Evolutionary conservation across 1,284 basidiomycete species (phyloP).

Genomic region (Ustilago cynodontis): DNA sequence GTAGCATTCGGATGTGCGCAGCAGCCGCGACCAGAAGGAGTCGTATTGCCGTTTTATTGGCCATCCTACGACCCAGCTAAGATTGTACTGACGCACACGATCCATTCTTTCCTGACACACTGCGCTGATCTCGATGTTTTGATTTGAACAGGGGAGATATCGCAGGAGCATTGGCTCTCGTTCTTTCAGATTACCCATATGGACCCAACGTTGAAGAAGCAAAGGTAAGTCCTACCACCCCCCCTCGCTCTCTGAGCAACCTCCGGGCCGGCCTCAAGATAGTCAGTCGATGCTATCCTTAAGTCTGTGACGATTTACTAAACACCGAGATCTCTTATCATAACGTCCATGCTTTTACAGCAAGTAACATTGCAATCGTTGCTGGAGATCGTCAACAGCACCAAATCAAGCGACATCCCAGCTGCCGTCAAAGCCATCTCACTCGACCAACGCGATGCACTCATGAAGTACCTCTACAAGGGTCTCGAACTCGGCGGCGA

Average conservation of each 20-base stretch:
- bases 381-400: constrained; percentile 94
- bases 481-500: constrained; percentile 77
- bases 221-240: constrained; percentile 44
- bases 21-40: background rate
- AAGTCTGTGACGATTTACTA: no score
- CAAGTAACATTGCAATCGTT: constrained; percentile 81
- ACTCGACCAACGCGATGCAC: constrained; percentile 85
- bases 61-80: background rate
- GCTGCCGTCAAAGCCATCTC: constrained; percentile 80
- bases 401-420: constrained; percentile 89
- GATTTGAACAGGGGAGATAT: constrained; percentile 50
- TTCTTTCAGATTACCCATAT: constrained; percentile 62
- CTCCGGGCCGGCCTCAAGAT: background rate
- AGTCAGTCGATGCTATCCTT: no score
- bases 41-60: background rate
- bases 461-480: constrained; percentile 99
- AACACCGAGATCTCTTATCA: no score
- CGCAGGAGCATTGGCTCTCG: constrained; percentile 54
- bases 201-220: constrained; percentile 60
- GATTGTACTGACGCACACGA: background rate
- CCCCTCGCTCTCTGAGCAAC: background rate
- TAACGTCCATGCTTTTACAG: no score
- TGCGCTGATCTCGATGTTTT: background rate
- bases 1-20: constrained; percentile 4
- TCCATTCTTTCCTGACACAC: background rate